These are phyloP conservation scores for Podosphaera leucotricha DNA, from an alignment of 2,329 filamentous ascomycete species.

Conservation along the genomic window DNA sequence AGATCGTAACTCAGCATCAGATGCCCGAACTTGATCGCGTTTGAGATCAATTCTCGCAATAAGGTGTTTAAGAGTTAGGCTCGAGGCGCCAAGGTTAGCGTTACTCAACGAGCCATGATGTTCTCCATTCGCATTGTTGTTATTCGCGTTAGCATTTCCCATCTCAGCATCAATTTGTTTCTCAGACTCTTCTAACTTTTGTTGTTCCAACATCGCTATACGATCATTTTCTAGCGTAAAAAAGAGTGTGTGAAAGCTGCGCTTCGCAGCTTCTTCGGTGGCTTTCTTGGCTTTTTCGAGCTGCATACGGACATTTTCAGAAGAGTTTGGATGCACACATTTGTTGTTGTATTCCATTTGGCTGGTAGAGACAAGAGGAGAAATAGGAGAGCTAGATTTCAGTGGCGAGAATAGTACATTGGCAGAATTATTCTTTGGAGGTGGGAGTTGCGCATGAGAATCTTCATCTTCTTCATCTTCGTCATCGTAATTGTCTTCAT, in stretches of 20 bases:
- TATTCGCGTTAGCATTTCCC: conserved; percentile 37
- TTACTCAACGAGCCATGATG: conserved; percentile 79
- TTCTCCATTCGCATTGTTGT: conserved; percentile 27
- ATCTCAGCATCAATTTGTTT: conserved; percentile 91
- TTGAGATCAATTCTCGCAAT: conserved; percentile 91
- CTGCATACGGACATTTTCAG: conserved; percentile 78
- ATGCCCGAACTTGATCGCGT: conserved; percentile 69
- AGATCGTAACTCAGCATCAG: conserved; percentile 74
- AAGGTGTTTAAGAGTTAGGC: conserved; percentile 85
- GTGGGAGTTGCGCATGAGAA: conserved; percentile 29
- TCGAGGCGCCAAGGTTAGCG: conserved; percentile 86
- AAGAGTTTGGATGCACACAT: conserved; percentile 37
- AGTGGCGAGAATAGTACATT: conserved; percentile 38
- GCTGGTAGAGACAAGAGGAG: too few species aligned
- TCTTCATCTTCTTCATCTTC: conserved; percentile 56
- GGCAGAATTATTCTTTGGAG: conserved; percentile 26
- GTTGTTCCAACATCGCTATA: conserved; percentile 92
- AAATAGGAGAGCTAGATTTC: conserved; percentile 33
- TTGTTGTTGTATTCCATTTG: conserved; percentile 30
- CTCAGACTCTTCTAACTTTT: conserved; percentile 88
- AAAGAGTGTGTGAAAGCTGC: conserved; percentile 80
- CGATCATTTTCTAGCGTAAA: conserved; percentile 89
- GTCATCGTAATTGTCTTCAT: conserved; percentile 70
- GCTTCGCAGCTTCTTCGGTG: conserved; percentile 70
- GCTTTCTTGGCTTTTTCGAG: conserved; percentile 79